Percentiles rank a stretch among this genome's conserved stretches.
Evolutionary conservation across 2,329 filamentous ascomycete species (phyloP).

Genomic region (Reticulascus tulasneorum): DNA sequence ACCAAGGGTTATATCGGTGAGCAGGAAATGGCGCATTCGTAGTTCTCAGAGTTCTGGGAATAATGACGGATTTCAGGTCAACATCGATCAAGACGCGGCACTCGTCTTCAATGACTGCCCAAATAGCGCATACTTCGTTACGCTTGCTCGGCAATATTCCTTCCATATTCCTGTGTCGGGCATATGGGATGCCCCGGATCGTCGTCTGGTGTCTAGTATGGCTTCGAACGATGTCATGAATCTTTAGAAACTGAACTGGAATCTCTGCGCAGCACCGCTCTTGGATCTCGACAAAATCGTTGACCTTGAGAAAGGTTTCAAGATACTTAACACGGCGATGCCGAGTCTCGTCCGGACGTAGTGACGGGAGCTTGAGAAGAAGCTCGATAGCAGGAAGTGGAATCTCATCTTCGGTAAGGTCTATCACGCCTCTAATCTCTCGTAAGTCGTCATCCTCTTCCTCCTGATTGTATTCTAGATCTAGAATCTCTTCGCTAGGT

Average conservation of each 20-base stretch:
- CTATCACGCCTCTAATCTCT: constrained; percentile 24
- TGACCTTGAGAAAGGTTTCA: too few relatives aligned
- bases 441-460: constrained; percentile 12
- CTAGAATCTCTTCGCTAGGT: background rate
- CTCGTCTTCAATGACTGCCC: constrained; percentile 36
- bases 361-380: background rate
- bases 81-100: constrained; percentile 37
- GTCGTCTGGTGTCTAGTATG: too few relatives aligned
- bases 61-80: constrained; percentile 28
- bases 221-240: too few relatives aligned
- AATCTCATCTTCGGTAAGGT: constrained; percentile 25
- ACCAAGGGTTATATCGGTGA: constrained; percentile 20
- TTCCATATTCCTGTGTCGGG: constrained; percentile 27
- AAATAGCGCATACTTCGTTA: constrained; percentile 41
- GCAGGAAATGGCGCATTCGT: constrained; percentile 53
- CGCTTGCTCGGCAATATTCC: constrained; percentile 33
- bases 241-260: too few relatives aligned
- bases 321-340: too few relatives aligned
- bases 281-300: too few relatives aligned
- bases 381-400: constrained; percentile 9
- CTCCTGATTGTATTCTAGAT: background rate
- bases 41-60: constrained; percentile 38
- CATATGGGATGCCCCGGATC: constrained; percentile 37
- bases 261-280: too few relatives aligned
- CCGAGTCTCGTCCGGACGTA: too few relatives aligned